A percentile compares a stretch with the other conserved stretches of the same genome.
phyloP scores from a whole-genome alignment of 2,329 filamentous ascomycete genomes.

The Decorospora gaudefroyi region DNA sequence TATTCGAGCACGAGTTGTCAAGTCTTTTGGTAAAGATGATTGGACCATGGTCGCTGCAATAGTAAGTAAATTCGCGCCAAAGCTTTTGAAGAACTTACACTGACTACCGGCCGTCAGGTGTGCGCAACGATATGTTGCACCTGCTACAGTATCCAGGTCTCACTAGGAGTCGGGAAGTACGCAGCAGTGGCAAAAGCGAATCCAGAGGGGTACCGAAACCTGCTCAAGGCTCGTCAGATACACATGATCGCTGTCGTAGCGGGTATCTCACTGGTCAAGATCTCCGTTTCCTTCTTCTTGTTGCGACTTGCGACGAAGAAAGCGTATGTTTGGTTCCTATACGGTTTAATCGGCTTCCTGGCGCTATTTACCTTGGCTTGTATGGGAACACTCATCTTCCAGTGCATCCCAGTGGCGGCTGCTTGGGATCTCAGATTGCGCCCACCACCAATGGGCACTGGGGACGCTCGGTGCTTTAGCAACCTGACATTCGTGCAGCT shows the following conservation, averaged over 20 bases:
- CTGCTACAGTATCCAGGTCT: constrained; percentile 52
- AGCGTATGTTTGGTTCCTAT: constrained; percentile 50
- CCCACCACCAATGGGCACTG: constrained; percentile 34
- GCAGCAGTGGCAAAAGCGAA: constrained; percentile 43
- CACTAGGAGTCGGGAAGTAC: constrained; percentile 49
- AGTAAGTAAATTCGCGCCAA: no score
- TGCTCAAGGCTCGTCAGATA: constrained; percentile 49
- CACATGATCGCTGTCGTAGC: constrained; percentile 55
- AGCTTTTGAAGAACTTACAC: no score
- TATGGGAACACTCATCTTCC: constrained; percentile 54
- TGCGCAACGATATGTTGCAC: constrained; percentile 31
- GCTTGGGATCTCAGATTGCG: constrained; percentile 50
- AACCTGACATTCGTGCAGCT: constrained; percentile 50
- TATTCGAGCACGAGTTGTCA: constrained; percentile 55
- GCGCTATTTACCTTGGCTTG: constrained; percentile 51
- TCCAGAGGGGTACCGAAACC: constrained; percentile 38
- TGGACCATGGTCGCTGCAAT: constrained; percentile 51
- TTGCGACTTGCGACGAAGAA: constrained; percentile 47
- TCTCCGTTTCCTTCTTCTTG: constrained; percentile 55
- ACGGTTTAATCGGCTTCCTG: constrained; percentile 52
- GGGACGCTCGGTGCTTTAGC: constrained; percentile 52
- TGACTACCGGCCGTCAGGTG: not conserved
- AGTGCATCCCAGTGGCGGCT: constrained; percentile 53
- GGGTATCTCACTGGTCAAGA: constrained; percentile 53
- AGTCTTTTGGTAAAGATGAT: constrained; percentile 57